phyloP scores from a whole-genome alignment of 495 filamentous ascomycete species.

The Umbilicaria muhlenbergii region DNA sequence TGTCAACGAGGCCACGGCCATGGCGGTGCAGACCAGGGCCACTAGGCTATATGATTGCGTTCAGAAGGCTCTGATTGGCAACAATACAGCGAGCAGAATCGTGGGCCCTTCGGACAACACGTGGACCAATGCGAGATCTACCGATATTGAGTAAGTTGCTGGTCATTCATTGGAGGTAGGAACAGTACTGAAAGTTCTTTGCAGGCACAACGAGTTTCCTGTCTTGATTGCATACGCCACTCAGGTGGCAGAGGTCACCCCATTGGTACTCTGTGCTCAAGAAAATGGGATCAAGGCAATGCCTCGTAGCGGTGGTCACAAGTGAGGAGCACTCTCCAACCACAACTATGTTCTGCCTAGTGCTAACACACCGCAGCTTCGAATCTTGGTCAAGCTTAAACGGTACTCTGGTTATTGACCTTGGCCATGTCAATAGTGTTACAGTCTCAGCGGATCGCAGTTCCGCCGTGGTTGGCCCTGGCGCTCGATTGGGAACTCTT shows the following conservation, averaged over 20 bases:
- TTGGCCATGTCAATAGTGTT: slow-evolving; percentile 4
- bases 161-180: no score
- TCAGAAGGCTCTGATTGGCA: no score
- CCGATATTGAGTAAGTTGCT: no score
- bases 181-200: no score
- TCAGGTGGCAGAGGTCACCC: not conserved
- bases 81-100: no score
- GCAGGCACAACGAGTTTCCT: slow-evolving; percentile 4
- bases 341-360: not conserved
- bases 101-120: no score
- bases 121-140: no score
- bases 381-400: slow-evolving; percentile 2
- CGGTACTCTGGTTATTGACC: slow-evolving; percentile 4
- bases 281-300: not conserved
- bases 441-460: slow-evolving; percentile 1
- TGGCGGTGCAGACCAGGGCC: no score
- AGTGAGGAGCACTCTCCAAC: not conserved
- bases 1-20: no score
- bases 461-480: slow-evolving; percentile 3
- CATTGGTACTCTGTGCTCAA: slow-evolving; percentile 1
- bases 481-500: slow-evolving; percentile 1
- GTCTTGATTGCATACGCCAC: slow-evolving; percentile 3
- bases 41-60: no score
- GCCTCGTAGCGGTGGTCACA: slow-evolving; percentile 2
- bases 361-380: not conserved